Evolutionary conservation across 139 green algal species (phyloP).

Genomic region (Coccomyxa sp.): DNA sequence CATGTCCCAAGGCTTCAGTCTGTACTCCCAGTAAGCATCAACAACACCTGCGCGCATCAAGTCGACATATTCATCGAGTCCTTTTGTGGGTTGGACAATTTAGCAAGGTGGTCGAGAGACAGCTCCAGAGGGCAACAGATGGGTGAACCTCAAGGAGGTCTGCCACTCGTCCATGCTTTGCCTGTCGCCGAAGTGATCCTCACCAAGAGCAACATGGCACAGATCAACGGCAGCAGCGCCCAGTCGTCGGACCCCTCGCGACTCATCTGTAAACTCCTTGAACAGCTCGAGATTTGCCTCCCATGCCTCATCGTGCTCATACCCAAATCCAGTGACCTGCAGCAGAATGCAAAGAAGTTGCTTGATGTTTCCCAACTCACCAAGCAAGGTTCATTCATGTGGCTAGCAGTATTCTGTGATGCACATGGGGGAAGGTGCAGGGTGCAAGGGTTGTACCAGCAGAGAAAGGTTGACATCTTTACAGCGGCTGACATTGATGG

Average conservation of each 20-base stretch:
- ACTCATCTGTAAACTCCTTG: conserved; percentile 83
- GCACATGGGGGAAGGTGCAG: background rate
- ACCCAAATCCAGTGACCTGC: conserved; percentile 83
- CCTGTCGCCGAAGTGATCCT: background rate
- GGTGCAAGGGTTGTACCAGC: conserved; percentile 29
- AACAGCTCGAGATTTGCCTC: conserved; percentile 83
- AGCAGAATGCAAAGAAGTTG: conserved; percentile 2
- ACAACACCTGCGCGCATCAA: conserved; percentile 34
- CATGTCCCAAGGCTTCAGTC: conserved; percentile 61
- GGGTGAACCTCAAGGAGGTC: background rate
- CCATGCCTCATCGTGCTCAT: conserved; percentile 83
- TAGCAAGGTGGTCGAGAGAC: background rate
- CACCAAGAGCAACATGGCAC: conserved; percentile 14
- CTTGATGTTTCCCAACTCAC: background rate
- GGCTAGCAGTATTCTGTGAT: background rate
- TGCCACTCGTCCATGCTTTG: no score
- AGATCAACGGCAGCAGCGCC: conserved; percentile 75
- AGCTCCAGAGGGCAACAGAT: background rate
- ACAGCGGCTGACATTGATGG: conserved; percentile 25
- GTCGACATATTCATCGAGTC: background rate
- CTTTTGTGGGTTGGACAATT: background rate
- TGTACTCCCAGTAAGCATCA: conserved; percentile 75
- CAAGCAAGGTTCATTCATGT: background rate
- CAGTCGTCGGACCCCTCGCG: conserved; percentile 71
- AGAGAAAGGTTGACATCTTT: conserved; percentile 38